Conservation (phyloP, 371 early-diverging fungal genomes). For the Syncephalastrum racemosum region DNA sequence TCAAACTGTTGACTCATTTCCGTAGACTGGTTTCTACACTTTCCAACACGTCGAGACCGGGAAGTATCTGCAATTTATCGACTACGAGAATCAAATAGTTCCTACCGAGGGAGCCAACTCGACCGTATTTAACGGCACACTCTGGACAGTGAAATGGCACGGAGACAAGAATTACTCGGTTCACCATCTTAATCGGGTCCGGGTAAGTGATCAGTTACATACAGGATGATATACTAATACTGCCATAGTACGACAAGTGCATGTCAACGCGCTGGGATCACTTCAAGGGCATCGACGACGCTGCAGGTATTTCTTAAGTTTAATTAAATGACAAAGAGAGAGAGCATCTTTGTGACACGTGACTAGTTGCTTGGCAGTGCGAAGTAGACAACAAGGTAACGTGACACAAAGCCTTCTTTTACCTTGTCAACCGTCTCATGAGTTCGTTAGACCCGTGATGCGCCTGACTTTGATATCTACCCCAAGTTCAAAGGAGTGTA, state of each 20-base stretch:
- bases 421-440: too few species aligned
- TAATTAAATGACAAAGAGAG: not conserved
- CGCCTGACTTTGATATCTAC: conserved; percentile 29
- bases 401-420: too few species aligned
- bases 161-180: conserved; percentile 33
- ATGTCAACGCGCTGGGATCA: conserved; percentile 38
- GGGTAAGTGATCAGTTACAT: conserved; percentile 3
- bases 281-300: conserved; percentile 28
- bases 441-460: conserved; percentile 8
- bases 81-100: conserved; percentile 26
- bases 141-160: conserved; percentile 38
- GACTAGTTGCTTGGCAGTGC: conserved; percentile 24
- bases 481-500: conserved; percentile 29
- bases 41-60: conserved; percentile 32
- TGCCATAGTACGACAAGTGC: conserved; percentile 27
- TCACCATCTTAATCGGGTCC: conserved; percentile 27
- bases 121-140: conserved; percentile 29
- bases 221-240: not conserved
- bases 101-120: conserved; percentile 32
- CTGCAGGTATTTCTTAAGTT: conserved; percentile 27
- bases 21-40: conserved; percentile 32
- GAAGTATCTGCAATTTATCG: conserved; percentile 32
- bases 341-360: not conserved
- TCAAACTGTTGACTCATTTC: not conserved
- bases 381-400: conserved; percentile 26